These are phyloP conservation scores for Blumeriella jaapii DNA, from an alignment of 2,329 filamentous ascomycete genomes.

Conservation along the genomic window DNA sequence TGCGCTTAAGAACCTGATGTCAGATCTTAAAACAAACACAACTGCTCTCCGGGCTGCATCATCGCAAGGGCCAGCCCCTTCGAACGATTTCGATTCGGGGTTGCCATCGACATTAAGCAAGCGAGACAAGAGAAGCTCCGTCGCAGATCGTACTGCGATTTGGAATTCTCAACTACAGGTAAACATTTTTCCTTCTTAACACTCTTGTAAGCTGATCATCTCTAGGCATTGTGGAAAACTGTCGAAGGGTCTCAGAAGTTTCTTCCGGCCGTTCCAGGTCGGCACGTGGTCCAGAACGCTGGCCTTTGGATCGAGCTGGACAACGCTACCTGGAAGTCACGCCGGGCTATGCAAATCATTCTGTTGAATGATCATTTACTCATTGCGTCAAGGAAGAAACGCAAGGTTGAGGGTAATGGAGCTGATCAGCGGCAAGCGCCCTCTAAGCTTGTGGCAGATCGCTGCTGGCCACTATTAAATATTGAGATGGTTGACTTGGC, in stretches of 20 bases:
- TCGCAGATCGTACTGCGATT: constrained; percentile 55
- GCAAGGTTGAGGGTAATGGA: constrained; percentile 58
- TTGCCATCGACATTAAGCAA: constrained; percentile 48
- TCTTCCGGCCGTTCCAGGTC: constrained; percentile 76
- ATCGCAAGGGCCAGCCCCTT: constrained; percentile 37
- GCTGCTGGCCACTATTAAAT: constrained; percentile 88
- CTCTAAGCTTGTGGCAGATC: constrained; percentile 79
- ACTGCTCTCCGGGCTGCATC: constrained; percentile 52
- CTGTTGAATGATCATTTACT: constrained; percentile 90
- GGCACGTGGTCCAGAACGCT: constrained; percentile 88
- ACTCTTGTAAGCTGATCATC: constrained; percentile 5
- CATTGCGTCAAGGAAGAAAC: constrained; percentile 85
- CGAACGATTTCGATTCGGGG: constrained; percentile 39
- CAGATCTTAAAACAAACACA: constrained; percentile 74
- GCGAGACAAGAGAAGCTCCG: constrained; percentile 78
- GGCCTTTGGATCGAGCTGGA: constrained; percentile 93
- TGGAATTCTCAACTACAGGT: constrained; percentile 56
- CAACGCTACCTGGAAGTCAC: constrained; percentile 91
- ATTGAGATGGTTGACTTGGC: constrained; percentile 87
- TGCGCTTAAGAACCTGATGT: constrained; percentile 78
- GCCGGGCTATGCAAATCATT: constrained; percentile 81
- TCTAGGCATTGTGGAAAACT: constrained; percentile 76
- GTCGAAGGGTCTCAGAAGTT: constrained; percentile 99
- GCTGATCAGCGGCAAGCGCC: constrained; percentile 37
- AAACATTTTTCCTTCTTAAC: neutral